Conservation (phyloP, 2,329 filamentous ascomycete genomes). For the Periconia digitata region DNA sequence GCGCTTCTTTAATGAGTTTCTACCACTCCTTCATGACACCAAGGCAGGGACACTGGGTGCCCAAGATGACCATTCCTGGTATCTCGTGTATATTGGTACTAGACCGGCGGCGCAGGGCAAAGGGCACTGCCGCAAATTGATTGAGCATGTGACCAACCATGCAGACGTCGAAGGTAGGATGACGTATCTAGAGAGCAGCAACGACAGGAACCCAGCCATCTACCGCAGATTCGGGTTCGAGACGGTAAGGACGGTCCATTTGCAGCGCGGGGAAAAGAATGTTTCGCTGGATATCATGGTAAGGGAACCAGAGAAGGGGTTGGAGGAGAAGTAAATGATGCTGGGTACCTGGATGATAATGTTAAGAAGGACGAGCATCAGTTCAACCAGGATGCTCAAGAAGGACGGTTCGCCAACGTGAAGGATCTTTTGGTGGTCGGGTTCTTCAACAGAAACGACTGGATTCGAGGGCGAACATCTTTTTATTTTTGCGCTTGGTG, state of each 20-base stretch:
- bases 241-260: conserved; percentile 62
- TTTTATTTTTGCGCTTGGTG: no score
- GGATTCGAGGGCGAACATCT: neutral
- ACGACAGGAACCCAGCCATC: conserved; percentile 66
- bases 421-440: no score
- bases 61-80: conserved; percentile 70
- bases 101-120: conserved; percentile 69
- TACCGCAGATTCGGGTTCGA: conserved; percentile 78
- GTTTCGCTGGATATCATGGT: conserved; percentile 80
- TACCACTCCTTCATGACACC: conserved; percentile 72
- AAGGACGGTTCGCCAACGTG: neutral
- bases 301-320: conserved; percentile 59
- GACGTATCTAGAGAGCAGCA: conserved; percentile 79
- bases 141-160: conserved; percentile 66
- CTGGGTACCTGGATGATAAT: neutral
- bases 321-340: neutral
- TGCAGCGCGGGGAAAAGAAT: conserved; percentile 60
- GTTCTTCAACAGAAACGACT: conserved; percentile 12
- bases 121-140: conserved; percentile 71
- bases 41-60: conserved; percentile 70
- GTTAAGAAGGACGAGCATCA: conserved; percentile 10
- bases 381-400: conserved; percentile 26
- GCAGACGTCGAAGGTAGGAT: conserved; percentile 69
- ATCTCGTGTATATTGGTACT: conserved; percentile 81
- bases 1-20: conserved; percentile 76